A percentile compares a stretch with the other conserved stretches of the same genome.
phyloP scores from a whole-genome alignment of 2,329 filamentous ascomycete genomes.

The Aspergillus thermomutatus region DNA sequence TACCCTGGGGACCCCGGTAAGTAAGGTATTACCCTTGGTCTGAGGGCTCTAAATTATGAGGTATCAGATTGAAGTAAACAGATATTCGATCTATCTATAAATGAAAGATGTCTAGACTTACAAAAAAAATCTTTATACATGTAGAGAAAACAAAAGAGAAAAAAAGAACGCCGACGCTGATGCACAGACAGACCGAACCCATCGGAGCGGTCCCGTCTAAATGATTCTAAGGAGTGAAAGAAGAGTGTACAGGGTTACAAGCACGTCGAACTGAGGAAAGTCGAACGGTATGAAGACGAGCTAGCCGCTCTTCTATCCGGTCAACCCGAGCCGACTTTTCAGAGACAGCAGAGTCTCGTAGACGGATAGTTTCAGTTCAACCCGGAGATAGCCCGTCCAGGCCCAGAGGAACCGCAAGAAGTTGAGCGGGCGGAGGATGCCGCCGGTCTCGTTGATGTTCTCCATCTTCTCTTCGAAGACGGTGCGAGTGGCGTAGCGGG shows the following conservation, averaged over 20 bases:
- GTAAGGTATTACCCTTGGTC: too few relatives aligned
- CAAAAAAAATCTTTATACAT: neutral
- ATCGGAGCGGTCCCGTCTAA: conserved; percentile 12
- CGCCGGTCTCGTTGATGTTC: conserved; percentile 44
- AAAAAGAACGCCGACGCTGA: conserved; percentile 27
- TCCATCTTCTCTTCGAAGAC: conserved; percentile 62
- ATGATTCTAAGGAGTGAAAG: neutral
- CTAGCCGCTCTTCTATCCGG: neutral
- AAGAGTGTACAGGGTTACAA: neutral
- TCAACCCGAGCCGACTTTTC: conserved; percentile 49
- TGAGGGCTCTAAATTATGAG: neutral
- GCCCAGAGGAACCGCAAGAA: conserved; percentile 50
- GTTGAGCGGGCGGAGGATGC: conserved; percentile 52
- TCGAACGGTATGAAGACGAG: neutral
- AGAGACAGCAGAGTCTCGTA: conserved; percentile 57
- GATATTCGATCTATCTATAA: neutral
- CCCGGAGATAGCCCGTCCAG: conserved; percentile 52
- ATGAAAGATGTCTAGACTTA: neutral
- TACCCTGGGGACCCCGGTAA: neutral
- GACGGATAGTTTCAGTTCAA: conserved; percentile 56
- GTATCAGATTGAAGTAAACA: neutral
- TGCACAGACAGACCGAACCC: conserved; percentile 21
- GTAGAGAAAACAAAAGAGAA: conserved; percentile 2
- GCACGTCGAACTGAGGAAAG: neutral
- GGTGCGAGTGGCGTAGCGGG: conserved; percentile 59